Base-by-base conservation (phyloP, 2,329 filamentous ascomycete species). In the Trichoderma sp. region DNA sequence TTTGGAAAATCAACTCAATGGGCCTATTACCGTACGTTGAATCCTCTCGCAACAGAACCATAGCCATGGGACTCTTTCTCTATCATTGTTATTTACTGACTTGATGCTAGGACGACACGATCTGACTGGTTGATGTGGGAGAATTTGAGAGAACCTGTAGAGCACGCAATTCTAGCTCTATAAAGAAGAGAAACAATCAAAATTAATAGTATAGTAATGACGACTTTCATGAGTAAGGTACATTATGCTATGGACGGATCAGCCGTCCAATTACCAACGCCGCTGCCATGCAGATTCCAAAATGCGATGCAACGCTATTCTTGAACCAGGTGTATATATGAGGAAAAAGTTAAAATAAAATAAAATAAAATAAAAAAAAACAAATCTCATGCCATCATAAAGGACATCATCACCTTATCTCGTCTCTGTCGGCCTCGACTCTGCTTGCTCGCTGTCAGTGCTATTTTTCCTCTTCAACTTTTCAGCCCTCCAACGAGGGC, bases 101-200 rank as follows among this genome's bases (percentile, higher is more conserved):
- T 67, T 9, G 6, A 9, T 21, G 11, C 43, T 75, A 96, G 93
- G 77, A 99, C 96, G 69, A 98, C 96, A 73, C 91, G 94, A 80
- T 97, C 94, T 75, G 96, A 99, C 82, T 99, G 96, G 96, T 85
- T 99, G 77, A 95, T 95, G 71, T 99, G 96, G 96, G 96, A 99
- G 81, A 86, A 87, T 21, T 90, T 92, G 80, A 88, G 93, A 78
- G 86, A 90, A 75, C 88, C 91, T 18, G 76, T 92, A 74, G 92
- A 95, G 79, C 83, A 86, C 74, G 90, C 91, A 9, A 86, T 91
- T 73, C 86, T 89, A 75, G 90, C 89, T 30, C 84, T 92, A 79
- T 88, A 81, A 77, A 74, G n/a, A 53, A 70, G 36, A 43, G 39
- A 61, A 15, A 39, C 26, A 28, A 43, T 62, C 21, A 65, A 53